A percentile compares a stretch with the other conserved stretches of the same genome.
These are phyloP conservation scores for Neonectria hederae DNA, from an alignment of 2,329 filamentous ascomycete species.

Conservation along the genomic window DNA sequence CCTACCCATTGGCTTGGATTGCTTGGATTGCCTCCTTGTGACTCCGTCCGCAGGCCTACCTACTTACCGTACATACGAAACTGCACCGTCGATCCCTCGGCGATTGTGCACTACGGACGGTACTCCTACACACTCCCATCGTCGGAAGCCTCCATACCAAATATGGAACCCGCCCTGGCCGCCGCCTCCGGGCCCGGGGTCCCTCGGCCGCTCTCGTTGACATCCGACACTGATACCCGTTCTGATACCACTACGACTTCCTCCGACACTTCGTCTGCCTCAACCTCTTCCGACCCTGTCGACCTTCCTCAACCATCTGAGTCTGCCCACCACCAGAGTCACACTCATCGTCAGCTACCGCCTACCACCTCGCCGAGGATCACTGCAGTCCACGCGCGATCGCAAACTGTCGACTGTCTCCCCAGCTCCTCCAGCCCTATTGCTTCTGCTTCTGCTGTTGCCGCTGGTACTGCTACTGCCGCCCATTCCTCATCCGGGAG, in stretches of 20 bases:
- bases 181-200: conserved; percentile 34
- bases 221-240: conserved; percentile 37
- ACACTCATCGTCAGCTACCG: conserved; percentile 24
- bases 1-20: conserved; percentile 13
- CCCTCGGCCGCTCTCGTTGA: conserved; percentile 32
- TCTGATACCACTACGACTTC: conserved; percentile 38
- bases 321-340: conserved; percentile 33
- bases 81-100: conserved; percentile 4
- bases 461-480: conserved; percentile 11
- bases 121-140: conserved; percentile 8
- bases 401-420: conserved; percentile 39
- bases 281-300: conserved; percentile 28
- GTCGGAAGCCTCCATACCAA: conserved; percentile 20
- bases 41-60: too few relatives aligned
- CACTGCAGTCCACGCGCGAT: conserved; percentile 36
- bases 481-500: conserved; percentile 35
- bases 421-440: conserved; percentile 25
- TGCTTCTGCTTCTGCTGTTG: conserved; percentile 30
- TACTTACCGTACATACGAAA: background rate
- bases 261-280: conserved; percentile 31
- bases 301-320: conserved; percentile 29
- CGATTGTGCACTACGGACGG: conserved; percentile 14
- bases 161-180: conserved; percentile 40
- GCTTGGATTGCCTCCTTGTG: background rate
- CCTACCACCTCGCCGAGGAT: conserved; percentile 28